phyloP scores from a whole-genome alignment of 2,329 filamentous ascomycete genomes.

The Cladosporium austrohemisphaericum region DNA sequence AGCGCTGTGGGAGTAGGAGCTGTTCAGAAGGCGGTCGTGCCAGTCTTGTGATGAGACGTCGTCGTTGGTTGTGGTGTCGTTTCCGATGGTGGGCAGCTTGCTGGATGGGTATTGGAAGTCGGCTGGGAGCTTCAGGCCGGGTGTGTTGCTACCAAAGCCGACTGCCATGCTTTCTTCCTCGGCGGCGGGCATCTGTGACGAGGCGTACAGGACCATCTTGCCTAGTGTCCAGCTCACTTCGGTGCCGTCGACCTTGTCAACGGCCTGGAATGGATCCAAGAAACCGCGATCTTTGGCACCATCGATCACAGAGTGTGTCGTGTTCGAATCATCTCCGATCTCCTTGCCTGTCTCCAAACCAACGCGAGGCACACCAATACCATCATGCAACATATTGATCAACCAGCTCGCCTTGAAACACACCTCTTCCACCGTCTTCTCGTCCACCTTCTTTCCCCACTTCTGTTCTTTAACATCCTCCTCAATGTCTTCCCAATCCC shows the following conservation, averaged over 20 bases:
- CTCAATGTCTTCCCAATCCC: slow-evolving; percentile 75
- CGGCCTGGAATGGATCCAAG: slow-evolving; percentile 81
- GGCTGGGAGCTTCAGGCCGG: slow-evolving; percentile 39
- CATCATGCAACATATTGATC: slow-evolving; percentile 92
- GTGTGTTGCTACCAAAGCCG: slow-evolving; percentile 86
- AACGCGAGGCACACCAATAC: slow-evolving; percentile 85
- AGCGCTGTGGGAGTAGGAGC: slow-evolving; percentile 60
- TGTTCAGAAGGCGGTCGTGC: slow-evolving; percentile 62
- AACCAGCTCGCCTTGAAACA: slow-evolving; percentile 99
- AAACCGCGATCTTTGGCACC: slow-evolving; percentile 71
- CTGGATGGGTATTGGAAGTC: slow-evolving; percentile 82
- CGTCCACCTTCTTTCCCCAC: slow-evolving; percentile 71
- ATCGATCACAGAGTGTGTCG: slow-evolving; percentile 66
- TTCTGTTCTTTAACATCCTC: slow-evolving; percentile 60
- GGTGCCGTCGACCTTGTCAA: slow-evolving; percentile 84
- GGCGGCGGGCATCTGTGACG: slow-evolving; percentile 74
- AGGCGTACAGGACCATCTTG: slow-evolving; percentile 92
- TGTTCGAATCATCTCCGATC: slow-evolving; percentile 57
- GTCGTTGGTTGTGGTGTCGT: slow-evolving; percentile 42
- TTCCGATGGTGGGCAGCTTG: slow-evolving; percentile 32
- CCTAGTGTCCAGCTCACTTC: slow-evolving; percentile 97
- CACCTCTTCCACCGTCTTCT: slow-evolving; percentile 73
- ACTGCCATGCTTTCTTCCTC: slow-evolving; percentile 62
- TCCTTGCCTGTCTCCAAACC: slow-evolving; percentile 61
- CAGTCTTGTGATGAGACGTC: slow-evolving; percentile 46